Percentiles rank a stretch among this genome's conserved stretches.
phyloP scores from a whole-genome alignment of 1,284 basidiomycete species.

The Puccinia brachypodii region DNA sequence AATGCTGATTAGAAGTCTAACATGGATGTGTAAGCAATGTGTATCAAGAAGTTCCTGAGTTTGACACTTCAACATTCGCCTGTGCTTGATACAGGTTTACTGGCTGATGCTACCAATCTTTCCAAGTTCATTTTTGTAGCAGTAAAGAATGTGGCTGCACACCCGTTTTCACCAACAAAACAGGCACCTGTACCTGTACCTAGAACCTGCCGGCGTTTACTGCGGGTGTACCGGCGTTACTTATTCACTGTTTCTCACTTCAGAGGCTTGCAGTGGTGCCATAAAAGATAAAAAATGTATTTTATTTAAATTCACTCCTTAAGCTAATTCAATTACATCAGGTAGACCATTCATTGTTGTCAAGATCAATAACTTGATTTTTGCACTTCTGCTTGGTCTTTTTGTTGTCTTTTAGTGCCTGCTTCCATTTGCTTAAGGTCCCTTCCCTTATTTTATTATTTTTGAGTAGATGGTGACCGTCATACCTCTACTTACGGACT shows the following conservation, averaged over 20 bases:
- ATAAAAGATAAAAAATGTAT: neutral
- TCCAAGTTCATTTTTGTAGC: neutral
- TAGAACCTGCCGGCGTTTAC: neutral
- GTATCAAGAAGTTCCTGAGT: too few species aligned
- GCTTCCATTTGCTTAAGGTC: neutral
- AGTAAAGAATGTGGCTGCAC: neutral
- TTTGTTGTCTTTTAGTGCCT: neutral
- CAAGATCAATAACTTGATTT: neutral
- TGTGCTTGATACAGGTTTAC: too few species aligned
- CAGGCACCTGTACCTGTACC: neutral
- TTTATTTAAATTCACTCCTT: too few species aligned
- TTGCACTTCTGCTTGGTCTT: neutral
- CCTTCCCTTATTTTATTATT: neutral
- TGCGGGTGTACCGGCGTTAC: neutral
- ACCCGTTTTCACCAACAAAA: neutral
- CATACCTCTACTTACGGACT: neutral
- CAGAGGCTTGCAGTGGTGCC: neutral
- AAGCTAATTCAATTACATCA: neutral
- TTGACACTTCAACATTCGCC: too few species aligned
- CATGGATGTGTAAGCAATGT: too few species aligned
- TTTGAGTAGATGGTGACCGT: neutral
- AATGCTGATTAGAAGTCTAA: too few species aligned
- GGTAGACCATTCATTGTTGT: neutral
- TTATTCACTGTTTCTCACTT: neutral
- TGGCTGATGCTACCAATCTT: too few species aligned